Evolutionary conservation across 208 protist genomes (phyloP).

Genomic region (Tritrichomonas musculus): DNA sequence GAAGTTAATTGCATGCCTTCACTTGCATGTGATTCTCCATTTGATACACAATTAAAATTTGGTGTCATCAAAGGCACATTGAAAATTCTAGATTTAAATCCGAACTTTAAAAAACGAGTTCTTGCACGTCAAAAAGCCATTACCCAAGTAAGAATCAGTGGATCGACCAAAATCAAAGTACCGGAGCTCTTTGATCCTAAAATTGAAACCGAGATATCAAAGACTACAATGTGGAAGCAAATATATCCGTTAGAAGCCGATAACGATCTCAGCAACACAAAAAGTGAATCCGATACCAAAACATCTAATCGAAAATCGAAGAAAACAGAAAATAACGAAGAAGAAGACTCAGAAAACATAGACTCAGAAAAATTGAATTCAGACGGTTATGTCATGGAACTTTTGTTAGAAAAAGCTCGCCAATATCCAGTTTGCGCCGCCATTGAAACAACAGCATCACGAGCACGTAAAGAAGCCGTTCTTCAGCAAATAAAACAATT

Average conservation of each 20-base stretch:
- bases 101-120: not conserved
- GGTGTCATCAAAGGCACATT: not conserved
- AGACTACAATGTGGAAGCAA: not conserved
- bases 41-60: not conserved
- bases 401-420: not conserved
- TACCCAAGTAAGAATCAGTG: not conserved
- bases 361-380: too few species aligned
- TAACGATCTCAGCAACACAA: too few species aligned
- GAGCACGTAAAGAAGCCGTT: not conserved
- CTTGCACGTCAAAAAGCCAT: not conserved
- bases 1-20: constrained; percentile 49
- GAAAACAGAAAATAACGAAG: too few species aligned
- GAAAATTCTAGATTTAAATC: not conserved
- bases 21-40: constrained; percentile 29
- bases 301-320: too few species aligned
- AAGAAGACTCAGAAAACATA: too few species aligned
- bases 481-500: too few species aligned
- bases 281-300: too few species aligned
- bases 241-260: not conserved
- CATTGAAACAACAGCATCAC: not conserved
- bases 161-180: not conserved
- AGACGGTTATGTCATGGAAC: not conserved
- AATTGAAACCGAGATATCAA: not conserved
- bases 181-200: not conserved
- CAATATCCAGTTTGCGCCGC: not conserved